phyloP scores from a whole-genome alignment of 352 stramenopile genomes.

The Pythium chondricola region DNA sequence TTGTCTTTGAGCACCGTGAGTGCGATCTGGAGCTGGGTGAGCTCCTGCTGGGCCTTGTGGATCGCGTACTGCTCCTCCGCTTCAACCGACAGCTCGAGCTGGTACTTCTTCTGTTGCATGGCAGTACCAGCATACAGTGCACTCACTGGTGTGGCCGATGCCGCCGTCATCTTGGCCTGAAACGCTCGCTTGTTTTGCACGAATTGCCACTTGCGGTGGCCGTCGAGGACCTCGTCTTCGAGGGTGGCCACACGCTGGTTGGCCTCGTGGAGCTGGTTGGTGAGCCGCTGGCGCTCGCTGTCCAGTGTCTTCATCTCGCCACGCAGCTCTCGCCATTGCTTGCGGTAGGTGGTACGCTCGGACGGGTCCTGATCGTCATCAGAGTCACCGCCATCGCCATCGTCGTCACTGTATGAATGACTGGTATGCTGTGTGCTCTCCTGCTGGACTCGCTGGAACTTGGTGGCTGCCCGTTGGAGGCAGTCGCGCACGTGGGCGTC shows the following conservation, averaged over 20 bases:
- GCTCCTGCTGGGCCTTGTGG: slow-evolving; percentile 48
- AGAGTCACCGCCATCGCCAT: slow-evolving; percentile 2
- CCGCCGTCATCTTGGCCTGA: slow-evolving; percentile 31
- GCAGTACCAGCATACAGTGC: slow-evolving; percentile 18
- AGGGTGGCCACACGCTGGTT: slow-evolving; percentile 25
- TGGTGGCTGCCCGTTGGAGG: slow-evolving; percentile 7
- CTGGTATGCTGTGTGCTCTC: not conserved
- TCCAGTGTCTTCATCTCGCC: slow-evolving; percentile 29
- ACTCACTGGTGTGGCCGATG: not conserved
- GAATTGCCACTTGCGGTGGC: slow-evolving; percentile 35
- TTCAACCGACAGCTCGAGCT: slow-evolving; percentile 36
- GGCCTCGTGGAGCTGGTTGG: slow-evolving; percentile 20
- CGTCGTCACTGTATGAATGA: not conserved
- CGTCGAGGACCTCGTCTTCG: slow-evolving; percentile 24
- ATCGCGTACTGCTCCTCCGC: slow-evolving; percentile 54
- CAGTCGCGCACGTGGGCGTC: slow-evolving; percentile 52
- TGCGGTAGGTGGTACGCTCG: not conserved
- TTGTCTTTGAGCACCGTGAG: slow-evolving; percentile 34
- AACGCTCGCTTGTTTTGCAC: slow-evolving; percentile 45
- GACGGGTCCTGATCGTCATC: slow-evolving; percentile 1
- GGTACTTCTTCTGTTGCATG: slow-evolving; percentile 32
- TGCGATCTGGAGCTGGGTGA: slow-evolving; percentile 49
- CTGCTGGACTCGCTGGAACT: not conserved
- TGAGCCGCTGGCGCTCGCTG: slow-evolving; percentile 26
- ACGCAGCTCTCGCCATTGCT: slow-evolving; percentile 37